These are phyloP conservation scores for Globisporangium yorkense DNA, from an alignment of 352 stramenopile genomes.

Conservation along the genomic window DNA sequence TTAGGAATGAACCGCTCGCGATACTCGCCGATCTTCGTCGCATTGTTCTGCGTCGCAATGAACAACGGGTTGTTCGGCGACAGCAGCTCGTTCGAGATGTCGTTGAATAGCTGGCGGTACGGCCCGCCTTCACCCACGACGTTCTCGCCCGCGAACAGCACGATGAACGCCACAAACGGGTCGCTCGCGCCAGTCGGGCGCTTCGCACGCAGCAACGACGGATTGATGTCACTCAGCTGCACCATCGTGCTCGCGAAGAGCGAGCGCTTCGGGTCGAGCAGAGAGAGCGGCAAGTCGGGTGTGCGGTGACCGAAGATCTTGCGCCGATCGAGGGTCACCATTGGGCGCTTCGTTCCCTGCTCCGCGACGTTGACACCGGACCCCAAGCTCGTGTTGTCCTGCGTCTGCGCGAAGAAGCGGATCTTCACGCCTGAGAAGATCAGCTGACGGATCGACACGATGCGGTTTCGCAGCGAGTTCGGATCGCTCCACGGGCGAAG, in stretches of 20 bases:
- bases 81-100: constrained; percentile 65
- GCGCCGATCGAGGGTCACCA: constrained; percentile 63
- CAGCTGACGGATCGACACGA: constrained; percentile 53
- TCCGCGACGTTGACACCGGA: constrained; percentile 34
- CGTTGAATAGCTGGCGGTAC: constrained; percentile 78
- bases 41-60: constrained; percentile 66
- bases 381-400: constrained; percentile 65
- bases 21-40: constrained; percentile 63
- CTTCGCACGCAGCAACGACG: constrained; percentile 51
- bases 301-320: constrained; percentile 34
- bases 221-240: constrained; percentile 42
- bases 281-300: constrained; percentile 12
- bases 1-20: constrained; percentile 60
- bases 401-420: constrained; percentile 55
- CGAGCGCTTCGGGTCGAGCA: constrained; percentile 47
- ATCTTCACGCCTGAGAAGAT: constrained; percentile 78
- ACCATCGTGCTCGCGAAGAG: constrained; percentile 61
- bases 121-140: constrained; percentile 74
- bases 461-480: constrained; percentile 37
- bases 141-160: constrained; percentile 71
- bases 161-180: constrained; percentile 78
- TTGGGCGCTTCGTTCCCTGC: constrained; percentile 44
- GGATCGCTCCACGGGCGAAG: constrained; percentile 46
- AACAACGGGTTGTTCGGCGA: constrained; percentile 45
- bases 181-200: constrained; percentile 71